These are phyloP conservation scores for Emergomyces pasteurianus DNA, from an alignment of 2,329 filamentous ascomycete species.

Conservation along the genomic window DNA sequence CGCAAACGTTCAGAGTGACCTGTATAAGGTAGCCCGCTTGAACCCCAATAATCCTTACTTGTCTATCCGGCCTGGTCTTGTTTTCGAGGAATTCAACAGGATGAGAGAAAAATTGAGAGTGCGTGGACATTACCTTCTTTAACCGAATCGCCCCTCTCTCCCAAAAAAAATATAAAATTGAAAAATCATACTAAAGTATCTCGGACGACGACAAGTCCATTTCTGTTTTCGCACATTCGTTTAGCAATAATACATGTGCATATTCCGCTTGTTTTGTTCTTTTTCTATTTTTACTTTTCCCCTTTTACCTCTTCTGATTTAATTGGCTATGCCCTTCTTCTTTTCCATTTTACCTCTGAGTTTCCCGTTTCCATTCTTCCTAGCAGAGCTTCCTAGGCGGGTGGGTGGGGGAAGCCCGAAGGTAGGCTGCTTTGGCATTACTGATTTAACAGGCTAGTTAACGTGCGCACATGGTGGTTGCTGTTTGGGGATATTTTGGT, in stretches of 20 bases:
- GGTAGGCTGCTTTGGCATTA: constrained; percentile 7
- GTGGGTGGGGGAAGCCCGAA: not conserved
- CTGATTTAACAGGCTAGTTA: constrained; percentile 7
- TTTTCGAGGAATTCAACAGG: constrained; percentile 9
- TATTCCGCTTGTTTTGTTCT: constrained; percentile 2
- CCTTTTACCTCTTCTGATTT: not conserved
- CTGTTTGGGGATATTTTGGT: not conserved
- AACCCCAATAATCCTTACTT: not conserved
- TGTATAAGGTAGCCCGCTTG: not conserved
- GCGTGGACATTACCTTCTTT: constrained; percentile 3
- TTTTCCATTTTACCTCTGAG: not conserved
- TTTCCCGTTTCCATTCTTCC: not conserved
- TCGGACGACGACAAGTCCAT: constrained; percentile 14
- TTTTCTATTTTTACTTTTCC: not conserved
- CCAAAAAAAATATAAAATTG: constrained; percentile 10
- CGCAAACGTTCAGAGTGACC: constrained; percentile 3
- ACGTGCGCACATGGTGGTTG: not conserved
- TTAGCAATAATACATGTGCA: constrained; percentile 2
- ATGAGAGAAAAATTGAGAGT: constrained; percentile 7
- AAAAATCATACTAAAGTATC: constrained; percentile 15
- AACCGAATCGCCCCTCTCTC: constrained; percentile 1
- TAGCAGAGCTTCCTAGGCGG: not conserved
- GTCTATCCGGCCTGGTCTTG: not conserved
- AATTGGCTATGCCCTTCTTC: not conserved
- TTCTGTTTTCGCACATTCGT: constrained; percentile 9